phyloP scores from a whole-genome alignment of 345 rosid genomes.

The Erodium maritimum region DNA sequence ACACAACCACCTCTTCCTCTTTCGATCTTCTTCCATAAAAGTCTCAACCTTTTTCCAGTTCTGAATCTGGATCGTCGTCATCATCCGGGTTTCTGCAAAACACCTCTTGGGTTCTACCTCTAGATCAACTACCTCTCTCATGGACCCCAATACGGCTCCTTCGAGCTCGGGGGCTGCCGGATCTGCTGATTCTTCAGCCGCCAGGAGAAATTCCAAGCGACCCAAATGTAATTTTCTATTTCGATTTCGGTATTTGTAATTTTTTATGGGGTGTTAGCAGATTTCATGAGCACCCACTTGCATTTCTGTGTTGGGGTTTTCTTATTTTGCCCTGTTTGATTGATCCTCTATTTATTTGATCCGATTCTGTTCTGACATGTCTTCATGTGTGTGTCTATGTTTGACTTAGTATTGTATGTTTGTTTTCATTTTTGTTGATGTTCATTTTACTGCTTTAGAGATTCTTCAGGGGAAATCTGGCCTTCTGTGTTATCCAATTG shows the following conservation, averaged over 20 bases:
- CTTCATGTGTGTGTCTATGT: background rate
- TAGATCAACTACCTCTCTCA: slow-evolving; percentile 5
- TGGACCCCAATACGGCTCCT: slow-evolving; percentile 50
- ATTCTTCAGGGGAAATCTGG: too few relatives aligned
- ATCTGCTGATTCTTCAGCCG: slow-evolving; percentile 70
- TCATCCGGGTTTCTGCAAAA: background rate
- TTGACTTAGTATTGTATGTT: background rate
- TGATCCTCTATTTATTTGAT: background rate
- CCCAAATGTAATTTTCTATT: slow-evolving; percentile 62
- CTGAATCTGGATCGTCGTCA: background rate
- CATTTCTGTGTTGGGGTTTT: background rate
- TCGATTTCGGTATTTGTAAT: background rate
- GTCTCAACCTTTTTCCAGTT: background rate
- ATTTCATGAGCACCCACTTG: background rate
- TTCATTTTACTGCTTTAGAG: too few relatives aligned
- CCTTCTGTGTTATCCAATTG: too few relatives aligned
- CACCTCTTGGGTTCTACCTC: background rate
- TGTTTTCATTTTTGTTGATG: too few relatives aligned
- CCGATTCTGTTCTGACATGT: background rate
- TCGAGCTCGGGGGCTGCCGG: slow-evolving; percentile 58
- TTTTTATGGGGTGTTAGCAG: background rate
- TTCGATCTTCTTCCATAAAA: background rate
- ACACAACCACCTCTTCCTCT: background rate
- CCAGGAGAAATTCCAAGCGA: slow-evolving; percentile 70
- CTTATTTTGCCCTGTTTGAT: background rate